phyloP scores from a whole-genome alignment of 192 early-diverging fungal species.

The Funneliformis mosseae region DNA sequence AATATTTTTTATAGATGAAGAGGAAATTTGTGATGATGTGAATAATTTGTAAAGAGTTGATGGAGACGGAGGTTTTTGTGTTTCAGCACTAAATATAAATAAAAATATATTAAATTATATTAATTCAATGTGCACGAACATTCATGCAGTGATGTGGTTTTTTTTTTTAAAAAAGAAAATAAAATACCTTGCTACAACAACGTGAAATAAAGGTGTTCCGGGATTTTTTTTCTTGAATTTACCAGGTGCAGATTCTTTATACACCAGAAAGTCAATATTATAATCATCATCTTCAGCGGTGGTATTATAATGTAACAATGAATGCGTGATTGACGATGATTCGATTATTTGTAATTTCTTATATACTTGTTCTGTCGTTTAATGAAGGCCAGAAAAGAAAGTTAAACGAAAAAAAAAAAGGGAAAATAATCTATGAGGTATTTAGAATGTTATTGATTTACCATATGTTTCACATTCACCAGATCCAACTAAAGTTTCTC shows the following conservation, averaged over 20 bases:
- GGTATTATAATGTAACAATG: background rate
- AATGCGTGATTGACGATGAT: slow-evolving; percentile 14
- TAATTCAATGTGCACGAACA: background rate
- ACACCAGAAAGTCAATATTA: slow-evolving; percentile 14
- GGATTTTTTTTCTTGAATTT: slow-evolving; percentile 20
- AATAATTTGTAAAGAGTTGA: background rate
- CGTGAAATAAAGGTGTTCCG: background rate
- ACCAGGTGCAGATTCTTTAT: background rate
- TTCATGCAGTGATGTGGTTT: background rate
- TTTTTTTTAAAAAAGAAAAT: background rate
- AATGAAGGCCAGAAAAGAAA: background rate
- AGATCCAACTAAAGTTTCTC: slow-evolving; percentile 22
- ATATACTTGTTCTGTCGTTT: slow-evolving; percentile 38
- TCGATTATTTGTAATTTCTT: slow-evolving; percentile 40
- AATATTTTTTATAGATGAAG: background rate
- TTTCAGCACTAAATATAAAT: background rate
- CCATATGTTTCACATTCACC: slow-evolving; percentile 25
- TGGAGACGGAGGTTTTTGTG: background rate
- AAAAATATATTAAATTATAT: background rate
- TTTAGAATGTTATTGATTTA: slow-evolving; percentile 8
- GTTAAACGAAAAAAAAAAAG: background rate
- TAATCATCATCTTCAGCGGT: background rate
- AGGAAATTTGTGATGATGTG: background rate
- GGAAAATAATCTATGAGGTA: too few species aligned
- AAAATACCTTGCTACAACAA: slow-evolving; percentile 5